Conservation (phyloP, 2,329 filamentous ascomycete species). For the Cadophora sp. region DNA sequence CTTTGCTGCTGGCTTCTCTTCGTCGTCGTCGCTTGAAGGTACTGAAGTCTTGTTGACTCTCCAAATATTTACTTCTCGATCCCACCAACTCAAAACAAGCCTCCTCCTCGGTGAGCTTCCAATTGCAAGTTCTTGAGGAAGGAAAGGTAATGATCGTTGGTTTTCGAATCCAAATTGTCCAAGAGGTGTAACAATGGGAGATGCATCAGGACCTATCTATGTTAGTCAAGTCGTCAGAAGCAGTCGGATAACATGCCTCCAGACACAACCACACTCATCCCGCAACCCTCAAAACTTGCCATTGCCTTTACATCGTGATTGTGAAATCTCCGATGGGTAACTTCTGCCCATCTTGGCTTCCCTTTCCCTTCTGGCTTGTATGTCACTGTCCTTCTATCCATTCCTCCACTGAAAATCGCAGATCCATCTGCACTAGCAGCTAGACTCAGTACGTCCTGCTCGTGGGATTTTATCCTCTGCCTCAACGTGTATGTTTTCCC, state of each 20-base stretch:
- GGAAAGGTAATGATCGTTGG: constrained; percentile 79
- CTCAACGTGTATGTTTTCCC: constrained; percentile 88
- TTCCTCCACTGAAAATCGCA: constrained; percentile 86
- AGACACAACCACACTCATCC: constrained; percentile 86
- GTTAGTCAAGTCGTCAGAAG: constrained; percentile 42
- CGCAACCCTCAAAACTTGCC: constrained; percentile 84
- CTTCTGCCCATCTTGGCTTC: constrained; percentile 78
- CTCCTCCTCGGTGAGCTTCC: constrained; percentile 75
- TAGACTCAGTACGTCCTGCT: constrained; percentile 90
- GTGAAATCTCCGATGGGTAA: constrained; percentile 87
- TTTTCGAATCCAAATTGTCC: constrained; percentile 79
- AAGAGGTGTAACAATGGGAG: constrained; percentile 82
- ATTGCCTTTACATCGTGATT: constrained; percentile 95
- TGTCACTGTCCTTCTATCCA: constrained; percentile 85
- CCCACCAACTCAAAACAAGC: constrained; percentile 91
- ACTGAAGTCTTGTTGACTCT: constrained; percentile 51
- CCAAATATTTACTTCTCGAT: constrained; percentile 87
- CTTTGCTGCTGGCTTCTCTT: constrained; percentile 48
- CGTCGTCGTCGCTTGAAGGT: constrained; percentile 45
- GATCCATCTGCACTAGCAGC: constrained; percentile 80
- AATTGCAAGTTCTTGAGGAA: constrained; percentile 80
- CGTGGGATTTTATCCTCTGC: constrained; percentile 85
- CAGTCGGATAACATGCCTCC: constrained; percentile 68
- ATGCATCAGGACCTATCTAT: constrained; percentile 77
- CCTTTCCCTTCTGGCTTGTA: constrained; percentile 72